Conservation (phyloP, 176 grass and related monocot species). For the Eremochloa ophiuroides region DNA sequence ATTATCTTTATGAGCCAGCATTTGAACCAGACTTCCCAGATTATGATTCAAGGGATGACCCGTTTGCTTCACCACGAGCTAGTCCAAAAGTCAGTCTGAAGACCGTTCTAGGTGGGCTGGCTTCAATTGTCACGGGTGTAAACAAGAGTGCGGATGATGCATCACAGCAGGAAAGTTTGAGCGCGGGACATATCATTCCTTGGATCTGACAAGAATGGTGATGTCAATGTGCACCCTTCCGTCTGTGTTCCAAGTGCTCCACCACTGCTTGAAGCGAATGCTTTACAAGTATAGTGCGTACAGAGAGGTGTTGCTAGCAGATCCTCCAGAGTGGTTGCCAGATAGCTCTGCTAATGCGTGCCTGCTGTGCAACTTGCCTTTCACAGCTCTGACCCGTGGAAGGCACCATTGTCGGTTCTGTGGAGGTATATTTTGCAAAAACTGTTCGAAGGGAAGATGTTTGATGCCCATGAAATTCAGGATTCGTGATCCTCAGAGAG, state of each 20-base stretch:
- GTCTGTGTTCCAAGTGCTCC: constrained; percentile 83
- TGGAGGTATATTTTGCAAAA: constrained; percentile 79
- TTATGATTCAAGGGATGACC: constrained; percentile 26
- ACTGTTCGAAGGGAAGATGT: constrained; percentile 74
- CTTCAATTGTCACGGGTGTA: constrained; percentile 46
- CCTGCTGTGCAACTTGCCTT: constrained; percentile 69
- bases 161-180: constrained; percentile 27
- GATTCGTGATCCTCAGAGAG: constrained; percentile 72
- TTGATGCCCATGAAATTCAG: constrained; percentile 86
- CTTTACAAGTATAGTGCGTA: constrained; percentile 45
- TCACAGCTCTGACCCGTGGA: constrained; percentile 64
- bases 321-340: constrained; percentile 85
- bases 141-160: constrained; percentile 21
- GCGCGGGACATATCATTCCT: constrained; percentile 71
- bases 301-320: constrained; percentile 54
- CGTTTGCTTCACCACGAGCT: background rate
- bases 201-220: constrained; percentile 53
- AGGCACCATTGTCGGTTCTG: constrained; percentile 98
- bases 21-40: constrained; percentile 51
- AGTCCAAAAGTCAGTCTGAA: constrained; percentile 65
- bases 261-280: constrained; percentile 52
- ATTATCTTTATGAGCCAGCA: constrained; percentile 46
- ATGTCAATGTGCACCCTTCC: constrained; percentile 55
- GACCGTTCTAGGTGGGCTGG: constrained; percentile 58
- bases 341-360: constrained; percentile 64